Percentiles rank a stretch among this genome's conserved stretches.
These are phyloP conservation scores for Spizellomyces punctatus DNA, from an alignment of 192 early-diverging fungal species.

Conservation along the genomic window DNA sequence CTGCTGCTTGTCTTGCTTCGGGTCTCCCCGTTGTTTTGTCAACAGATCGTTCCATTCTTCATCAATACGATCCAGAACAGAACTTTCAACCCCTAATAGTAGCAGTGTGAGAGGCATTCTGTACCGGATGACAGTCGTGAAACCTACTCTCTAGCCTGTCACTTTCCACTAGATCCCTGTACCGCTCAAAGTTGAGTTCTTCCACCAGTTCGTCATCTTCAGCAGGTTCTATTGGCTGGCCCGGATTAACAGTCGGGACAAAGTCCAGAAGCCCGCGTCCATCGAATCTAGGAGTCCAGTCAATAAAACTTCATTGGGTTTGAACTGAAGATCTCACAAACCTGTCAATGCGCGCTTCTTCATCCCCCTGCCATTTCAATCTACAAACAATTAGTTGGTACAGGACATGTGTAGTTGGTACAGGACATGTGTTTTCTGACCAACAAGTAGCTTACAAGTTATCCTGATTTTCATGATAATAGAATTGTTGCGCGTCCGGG, in stretches of 20 bases:
- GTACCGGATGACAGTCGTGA: slow-evolving; percentile 15
- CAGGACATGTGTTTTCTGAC: too few relatives aligned
- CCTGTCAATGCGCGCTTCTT: slow-evolving; percentile 48
- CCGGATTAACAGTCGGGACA: slow-evolving; percentile 27
- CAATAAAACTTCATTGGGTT: background rate
- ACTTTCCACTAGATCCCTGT: slow-evolving; percentile 53
- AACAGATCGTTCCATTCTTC: slow-evolving; percentile 60
- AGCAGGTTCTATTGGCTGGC: slow-evolving; percentile 4
- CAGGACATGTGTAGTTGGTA: background rate
- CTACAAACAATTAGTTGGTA: background rate
- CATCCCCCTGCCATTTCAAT: slow-evolving; percentile 54
- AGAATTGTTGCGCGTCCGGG: slow-evolving; percentile 56
- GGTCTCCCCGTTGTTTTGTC: slow-evolving; percentile 1
- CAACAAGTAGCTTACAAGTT: slow-evolving; percentile 36
- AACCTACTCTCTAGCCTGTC: slow-evolving; percentile 46
- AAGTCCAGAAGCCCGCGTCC: slow-evolving; percentile 53
- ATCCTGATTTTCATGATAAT: slow-evolving; percentile 55
- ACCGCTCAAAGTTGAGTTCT: slow-evolving; percentile 58
- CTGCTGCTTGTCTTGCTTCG: background rate
- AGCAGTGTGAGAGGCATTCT: too few relatives aligned
- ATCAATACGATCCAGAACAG: slow-evolving; percentile 43
- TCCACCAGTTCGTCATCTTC: slow-evolving; percentile 50
- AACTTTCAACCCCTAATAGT: slow-evolving; percentile 27
- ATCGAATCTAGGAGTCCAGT: slow-evolving; percentile 39
- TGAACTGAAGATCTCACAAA: background rate